Evolutionary conservation across 164 flowering plant species (phyloP).

Genomic region (Macadamia integrifolia): DNA sequence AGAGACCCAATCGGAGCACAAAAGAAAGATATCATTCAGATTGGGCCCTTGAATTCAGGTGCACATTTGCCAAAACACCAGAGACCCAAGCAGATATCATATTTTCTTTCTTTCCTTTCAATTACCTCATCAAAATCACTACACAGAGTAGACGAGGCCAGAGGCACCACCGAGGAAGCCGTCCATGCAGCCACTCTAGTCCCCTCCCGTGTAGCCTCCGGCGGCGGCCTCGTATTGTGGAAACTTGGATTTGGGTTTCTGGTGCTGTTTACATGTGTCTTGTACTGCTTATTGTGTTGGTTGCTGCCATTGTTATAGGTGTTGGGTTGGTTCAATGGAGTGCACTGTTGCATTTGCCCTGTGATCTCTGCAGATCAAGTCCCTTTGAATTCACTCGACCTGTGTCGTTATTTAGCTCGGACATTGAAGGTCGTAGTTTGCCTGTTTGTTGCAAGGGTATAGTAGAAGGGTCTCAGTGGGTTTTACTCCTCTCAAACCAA

Average conservation of each 20-base stretch:
- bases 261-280: slow-evolving; percentile 39
- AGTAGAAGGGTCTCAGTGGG: no score
- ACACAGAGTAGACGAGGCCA: slow-evolving; percentile 24
- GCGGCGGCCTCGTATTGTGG: slow-evolving; percentile 20
- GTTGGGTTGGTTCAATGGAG: slow-evolving; percentile 38
- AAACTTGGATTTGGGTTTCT: slow-evolving; percentile 40
- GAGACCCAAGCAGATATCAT: slow-evolving; percentile 24
- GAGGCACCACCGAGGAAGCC: slow-evolving; percentile 14
- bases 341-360: no score
- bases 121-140: slow-evolving; percentile 23
- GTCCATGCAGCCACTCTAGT: background rate
- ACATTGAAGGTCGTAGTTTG: no score
- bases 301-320: slow-evolving; percentile 40
- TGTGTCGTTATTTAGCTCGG: no score
- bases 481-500: no score
- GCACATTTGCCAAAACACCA: slow-evolving; percentile 1
- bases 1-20: no score
- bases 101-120: slow-evolving; percentile 21
- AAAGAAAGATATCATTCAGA: no score
- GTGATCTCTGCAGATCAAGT: no score
- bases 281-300: slow-evolving; percentile 34
- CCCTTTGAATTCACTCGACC: no score
- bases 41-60: no score
- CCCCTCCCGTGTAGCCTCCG: slow-evolving; percentile 26
- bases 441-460: no score